phyloP scores from a whole-genome alignment of 106 monocot genomes.

The Iris macrosiphon region DNA sequence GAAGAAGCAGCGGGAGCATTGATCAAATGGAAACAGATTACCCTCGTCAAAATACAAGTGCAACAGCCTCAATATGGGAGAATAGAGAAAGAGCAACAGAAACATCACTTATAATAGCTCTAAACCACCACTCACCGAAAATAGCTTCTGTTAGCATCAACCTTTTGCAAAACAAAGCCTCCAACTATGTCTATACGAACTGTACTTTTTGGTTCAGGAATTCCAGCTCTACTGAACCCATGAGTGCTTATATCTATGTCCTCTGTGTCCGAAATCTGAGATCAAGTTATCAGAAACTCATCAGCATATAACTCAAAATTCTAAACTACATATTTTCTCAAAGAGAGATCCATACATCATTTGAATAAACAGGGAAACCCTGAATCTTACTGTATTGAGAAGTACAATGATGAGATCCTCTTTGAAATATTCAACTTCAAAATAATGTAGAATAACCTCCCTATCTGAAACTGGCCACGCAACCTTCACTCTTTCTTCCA shows the following conservation, averaged over 20 bases:
- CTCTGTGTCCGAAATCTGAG: slow-evolving; percentile 59
- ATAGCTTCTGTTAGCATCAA: slow-evolving; percentile 51
- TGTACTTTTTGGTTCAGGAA: slow-evolving; percentile 66
- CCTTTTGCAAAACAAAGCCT: slow-evolving; percentile 84
- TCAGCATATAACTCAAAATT: slow-evolving; percentile 3
- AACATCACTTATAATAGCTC: too few species aligned
- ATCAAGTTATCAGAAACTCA: background rate
- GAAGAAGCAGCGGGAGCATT: too few species aligned
- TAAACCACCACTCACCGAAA: slow-evolving; percentile 52
- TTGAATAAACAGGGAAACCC: background rate
- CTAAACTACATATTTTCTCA: background rate
- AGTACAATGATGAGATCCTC: slow-evolving; percentile 84
- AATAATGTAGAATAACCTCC: slow-evolving; percentile 82
- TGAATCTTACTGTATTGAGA: slow-evolving; percentile 53
- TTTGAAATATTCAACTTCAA: slow-evolving; percentile 74
- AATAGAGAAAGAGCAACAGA: too few species aligned
- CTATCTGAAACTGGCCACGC: slow-evolving; percentile 94
- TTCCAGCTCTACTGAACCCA: slow-evolving; percentile 61
- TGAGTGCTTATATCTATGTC: slow-evolving; percentile 42
- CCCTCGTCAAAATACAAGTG: too few species aligned
- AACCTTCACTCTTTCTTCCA: slow-evolving; percentile 98
- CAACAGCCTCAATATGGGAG: too few species aligned
- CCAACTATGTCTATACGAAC: slow-evolving; percentile 82
- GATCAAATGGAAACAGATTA: too few species aligned
- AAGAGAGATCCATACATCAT: background rate